These are phyloP conservation scores for Scheffersomyces lignosus DNA, from an alignment of 805 yeast genomes.

Conservation along the genomic window DNA sequence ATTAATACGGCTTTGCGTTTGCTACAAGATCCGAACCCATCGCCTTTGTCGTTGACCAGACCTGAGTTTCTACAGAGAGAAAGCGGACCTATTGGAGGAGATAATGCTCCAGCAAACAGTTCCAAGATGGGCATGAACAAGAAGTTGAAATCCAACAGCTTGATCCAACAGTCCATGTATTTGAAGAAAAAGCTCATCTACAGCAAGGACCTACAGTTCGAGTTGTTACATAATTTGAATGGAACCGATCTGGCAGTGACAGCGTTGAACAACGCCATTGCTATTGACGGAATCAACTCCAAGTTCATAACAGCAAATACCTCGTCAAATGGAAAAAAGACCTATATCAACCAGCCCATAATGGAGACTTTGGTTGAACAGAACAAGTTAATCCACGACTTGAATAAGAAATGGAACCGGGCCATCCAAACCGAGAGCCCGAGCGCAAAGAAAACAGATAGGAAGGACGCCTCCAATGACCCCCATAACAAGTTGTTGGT, in stretches of 20 bases:
- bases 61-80: slow-evolving; percentile 1
- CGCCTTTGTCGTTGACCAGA: slow-evolving; percentile 21
- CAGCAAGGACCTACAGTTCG: slow-evolving; percentile 42
- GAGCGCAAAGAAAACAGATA: not conserved
- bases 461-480: not conserved
- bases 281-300: not conserved
- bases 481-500: not conserved
- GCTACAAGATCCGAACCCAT: slow-evolving; percentile 22
- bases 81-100: not conserved
- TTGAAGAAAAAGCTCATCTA: slow-evolving; percentile 31
- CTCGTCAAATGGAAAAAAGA: slow-evolving; percentile 1
- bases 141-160: slow-evolving; percentile 12
- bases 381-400: slow-evolving; percentile 31
- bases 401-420: slow-evolving; percentile 44
- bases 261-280: not conserved
- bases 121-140: slow-evolving; percentile 2
- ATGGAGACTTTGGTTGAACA: slow-evolving; percentile 25
- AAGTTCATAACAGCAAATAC: not conserved
- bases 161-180: slow-evolving; percentile 25
- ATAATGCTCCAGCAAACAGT: too few relatives aligned
- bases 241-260: slow-evolving; percentile 6
- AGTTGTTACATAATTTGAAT: slow-evolving; percentile 21
- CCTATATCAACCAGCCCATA: slow-evolving; percentile 4
- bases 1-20: not conserved
- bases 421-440: slow-evolving; percentile 11